Conservation (phyloP, 2,329 filamentous ascomycete species). For the Paramyrothecium roridum region DNA sequence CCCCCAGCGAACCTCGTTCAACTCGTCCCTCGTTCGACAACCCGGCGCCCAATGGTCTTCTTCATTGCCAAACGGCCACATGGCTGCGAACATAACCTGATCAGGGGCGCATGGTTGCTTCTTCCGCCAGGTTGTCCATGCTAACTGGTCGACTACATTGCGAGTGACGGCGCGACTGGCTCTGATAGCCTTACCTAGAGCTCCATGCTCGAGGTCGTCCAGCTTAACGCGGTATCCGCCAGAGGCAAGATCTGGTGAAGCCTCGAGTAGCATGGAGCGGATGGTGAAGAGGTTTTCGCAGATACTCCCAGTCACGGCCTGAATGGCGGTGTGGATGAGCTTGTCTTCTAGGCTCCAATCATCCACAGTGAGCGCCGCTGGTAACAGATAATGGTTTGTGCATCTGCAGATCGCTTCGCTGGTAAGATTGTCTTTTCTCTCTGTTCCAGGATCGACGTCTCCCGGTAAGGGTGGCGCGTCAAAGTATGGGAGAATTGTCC, state of each 20-base stretch:
- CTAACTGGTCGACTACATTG: slow-evolving; percentile 43
- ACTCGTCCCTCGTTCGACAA: slow-evolving; percentile 22
- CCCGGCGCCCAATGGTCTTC: slow-evolving; percentile 47
- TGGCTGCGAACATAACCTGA: slow-evolving; percentile 59
- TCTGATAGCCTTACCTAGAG: slow-evolving; percentile 12
- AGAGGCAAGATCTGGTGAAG: slow-evolving; percentile 4
- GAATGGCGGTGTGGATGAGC: slow-evolving; percentile 41
- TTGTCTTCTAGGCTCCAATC: slow-evolving; percentile 37
- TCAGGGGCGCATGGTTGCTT: slow-evolving; percentile 49
- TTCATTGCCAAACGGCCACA: slow-evolving; percentile 57
- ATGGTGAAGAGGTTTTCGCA: slow-evolving; percentile 29
- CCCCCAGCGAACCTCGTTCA: slow-evolving; percentile 6
- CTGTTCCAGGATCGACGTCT: slow-evolving; percentile 10
- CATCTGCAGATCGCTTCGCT: slow-evolving; percentile 43
- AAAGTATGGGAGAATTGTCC: slow-evolving; percentile 39
- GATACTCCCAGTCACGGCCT: slow-evolving; percentile 32
- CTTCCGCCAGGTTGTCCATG: slow-evolving; percentile 59
- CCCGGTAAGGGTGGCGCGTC: slow-evolving; percentile 28
- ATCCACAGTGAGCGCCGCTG: slow-evolving; percentile 15
- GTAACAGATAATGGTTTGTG: slow-evolving; percentile 38
- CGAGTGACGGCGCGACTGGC: slow-evolving; percentile 13
- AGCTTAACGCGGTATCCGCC: slow-evolving; percentile 8
- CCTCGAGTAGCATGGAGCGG: slow-evolving; percentile 14
- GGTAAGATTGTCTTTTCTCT: slow-evolving; percentile 26
- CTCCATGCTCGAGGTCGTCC: background rate